Evolutionary conservation across 2,329 filamentous ascomycete genomes (phyloP), one percentile per base, ranked within the genome.

Genomic region (Colletotrichum scovillei): DNA sequence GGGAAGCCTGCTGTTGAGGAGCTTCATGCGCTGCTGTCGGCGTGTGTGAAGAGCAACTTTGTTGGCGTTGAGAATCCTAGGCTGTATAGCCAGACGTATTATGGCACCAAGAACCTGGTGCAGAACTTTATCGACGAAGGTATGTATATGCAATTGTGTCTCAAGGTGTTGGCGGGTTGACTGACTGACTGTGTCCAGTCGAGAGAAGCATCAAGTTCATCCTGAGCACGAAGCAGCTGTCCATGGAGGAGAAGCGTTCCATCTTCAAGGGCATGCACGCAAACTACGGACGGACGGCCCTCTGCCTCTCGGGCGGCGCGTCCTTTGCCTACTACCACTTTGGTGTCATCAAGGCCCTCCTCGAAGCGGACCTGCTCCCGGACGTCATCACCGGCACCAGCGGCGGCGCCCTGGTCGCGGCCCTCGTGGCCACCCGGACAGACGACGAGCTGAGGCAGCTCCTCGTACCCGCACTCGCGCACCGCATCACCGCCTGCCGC

Each of bases 271-370:
- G 97, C 74, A 87, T 98, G 53, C 92, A 95, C 73, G 94, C 94
- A 69, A 98, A 98, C 81, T 98, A 93, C 78, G 97, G 97, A 35
- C 92, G 96, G 35, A 98, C 96, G 7, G 97, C 97, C 0, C 87
- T 99, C 3, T 99, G 96, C 80, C 86, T 99, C 1, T 98, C 95
- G 5, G 97, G 97, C 2, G 97, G 97, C 0, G 97, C 96, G 4
- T 94, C 94, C 0, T 98, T 99, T 83, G 95, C 97, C 5, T 98
- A 98, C 81, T 98, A 98, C 81, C 97, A 99, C 81, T 95, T 98
- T 76, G 97, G 97, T 12, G 94, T 99, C 11, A 90, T 97, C 63
- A 96, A 95, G 81, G 96, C 95, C 9, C 88, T 98, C 5, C 86
- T 98, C 6, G 97, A 98, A 78, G 94, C 95, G 14, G 90, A 93